Percentiles rank a stretch among this genome's conserved stretches.
Evolutionary conservation across 371 early-diverging fungal genomes (phyloP).

Genomic region (Batrachochytrium dendrobatidis): DNA sequence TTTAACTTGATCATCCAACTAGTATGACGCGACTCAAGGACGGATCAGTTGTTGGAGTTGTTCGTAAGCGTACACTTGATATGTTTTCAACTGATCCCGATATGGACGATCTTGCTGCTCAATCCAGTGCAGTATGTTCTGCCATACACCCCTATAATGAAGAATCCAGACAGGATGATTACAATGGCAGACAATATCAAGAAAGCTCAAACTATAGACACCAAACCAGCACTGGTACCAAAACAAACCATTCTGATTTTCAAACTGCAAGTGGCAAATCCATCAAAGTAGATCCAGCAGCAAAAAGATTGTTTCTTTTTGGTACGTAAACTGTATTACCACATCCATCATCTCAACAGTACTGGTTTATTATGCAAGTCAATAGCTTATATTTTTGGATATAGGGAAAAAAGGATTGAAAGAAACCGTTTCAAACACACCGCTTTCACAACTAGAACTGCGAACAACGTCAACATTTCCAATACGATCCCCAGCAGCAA

Average conservation of each 20-base stretch:
- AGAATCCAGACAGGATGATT: not conserved
- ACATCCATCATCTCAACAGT: not conserved
- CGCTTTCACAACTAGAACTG: too few relatives aligned
- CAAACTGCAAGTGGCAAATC: conserved; percentile 18
- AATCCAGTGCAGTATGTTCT: too few relatives aligned
- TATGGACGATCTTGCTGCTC: not conserved
- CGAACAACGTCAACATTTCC: conserved; percentile 1
- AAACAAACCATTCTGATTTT: conserved; percentile 3
- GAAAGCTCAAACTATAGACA: too few relatives aligned
- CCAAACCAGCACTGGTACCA: not conserved
- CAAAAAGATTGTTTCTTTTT: conserved; percentile 6
- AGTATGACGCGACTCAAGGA: conserved; percentile 1
- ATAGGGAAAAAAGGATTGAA: too few relatives aligned
- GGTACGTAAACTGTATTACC: not conserved
- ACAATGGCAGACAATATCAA: too few relatives aligned
- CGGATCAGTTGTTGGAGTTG: not conserved
- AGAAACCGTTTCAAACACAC: too few relatives aligned
- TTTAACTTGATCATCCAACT: too few relatives aligned
- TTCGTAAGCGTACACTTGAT: not conserved
- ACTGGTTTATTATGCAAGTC: too few relatives aligned
- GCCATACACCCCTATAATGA: not conserved
- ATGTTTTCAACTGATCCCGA: not conserved
- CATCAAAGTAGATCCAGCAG: not conserved
- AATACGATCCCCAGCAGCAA: conserved; percentile 9
- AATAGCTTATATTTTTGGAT: too few relatives aligned